Evolutionary conservation across 2,329 filamentous ascomycete species (phyloP), one percentile per base, ranked within the genome.

Genomic region (Aspergillus niger): DNA sequence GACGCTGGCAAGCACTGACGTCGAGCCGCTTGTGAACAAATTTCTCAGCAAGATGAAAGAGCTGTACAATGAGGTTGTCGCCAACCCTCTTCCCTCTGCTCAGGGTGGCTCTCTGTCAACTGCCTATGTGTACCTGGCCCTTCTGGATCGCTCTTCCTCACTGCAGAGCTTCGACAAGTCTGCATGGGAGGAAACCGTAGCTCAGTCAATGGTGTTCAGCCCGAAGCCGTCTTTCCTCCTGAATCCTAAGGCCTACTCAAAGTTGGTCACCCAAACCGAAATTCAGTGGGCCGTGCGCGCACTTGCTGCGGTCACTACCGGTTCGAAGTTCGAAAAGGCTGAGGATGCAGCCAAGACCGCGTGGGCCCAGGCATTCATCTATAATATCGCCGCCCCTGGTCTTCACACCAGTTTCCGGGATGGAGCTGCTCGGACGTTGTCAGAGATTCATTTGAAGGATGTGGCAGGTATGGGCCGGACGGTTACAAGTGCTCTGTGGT

Each of bases 291-390:
- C 91, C 55, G 80, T 88, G 44, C 85, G 87, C 65, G 89, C 92
- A 30, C 80, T 98, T 52, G 79, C 84, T 15, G 84, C 87, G 26
- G 78, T 89, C 15, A 83, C 87, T 15, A 73, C 81, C 15, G 80
- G 82, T 17, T 74, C 92, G 3, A 77, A 79, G 11, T 80, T 84
- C 28, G 78, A 82, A 11, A 73, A 79, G 3, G 78, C 79, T 13
- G 77, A 84, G 8, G 62, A 71, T 22, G 63, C 70, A 41, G 80
- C 85, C n/a, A 83, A 83, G 62, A 77, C 85, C 56, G 86, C 88
- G 15, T 99, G 94, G 95, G 88, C 91, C 13, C 91, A 96, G 69
- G 88, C 90, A 2, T 85, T 94, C 60, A 87, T 97, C n/a, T 96
- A 90, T 73, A 79, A 91, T 15, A 85, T 94, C 49, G 87, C 88